These are phyloP conservation scores for Schwanniomyces occidentalis DNA, from an alignment of 805 yeast species.

Conservation along the genomic window DNA sequence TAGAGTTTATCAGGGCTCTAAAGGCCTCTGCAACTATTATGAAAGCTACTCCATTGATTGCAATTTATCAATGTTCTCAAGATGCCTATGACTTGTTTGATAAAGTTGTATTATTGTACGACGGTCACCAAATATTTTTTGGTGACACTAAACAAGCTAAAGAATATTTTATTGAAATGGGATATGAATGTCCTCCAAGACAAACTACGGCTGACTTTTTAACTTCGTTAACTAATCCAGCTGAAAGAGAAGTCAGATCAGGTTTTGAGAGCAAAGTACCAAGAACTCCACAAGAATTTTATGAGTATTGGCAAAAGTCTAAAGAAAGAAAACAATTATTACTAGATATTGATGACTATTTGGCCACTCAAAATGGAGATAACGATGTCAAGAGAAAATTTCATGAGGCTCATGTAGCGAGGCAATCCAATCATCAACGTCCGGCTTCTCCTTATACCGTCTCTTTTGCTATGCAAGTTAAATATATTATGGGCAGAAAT, in stretches of 20 bases:
- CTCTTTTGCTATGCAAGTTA: conserved; percentile 50
- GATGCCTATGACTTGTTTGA: conserved; percentile 50
- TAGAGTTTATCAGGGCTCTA: conserved; percentile 68
- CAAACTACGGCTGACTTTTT: conserved; percentile 69
- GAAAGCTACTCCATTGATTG: conserved; percentile 56
- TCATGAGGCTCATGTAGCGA: conserved; percentile 48
- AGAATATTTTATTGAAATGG: conserved; percentile 58
- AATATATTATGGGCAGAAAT: conserved; percentile 54
- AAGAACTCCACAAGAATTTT: conserved; percentile 56
- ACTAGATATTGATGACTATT: conserved; percentile 43
- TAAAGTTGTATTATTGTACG: conserved; percentile 47
- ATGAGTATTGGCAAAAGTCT: conserved; percentile 58
- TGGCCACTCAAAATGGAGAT: conserved; percentile 28
- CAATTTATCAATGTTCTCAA: conserved; percentile 56
- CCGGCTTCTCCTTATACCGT: conserved; percentile 45
- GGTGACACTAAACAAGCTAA: conserved; percentile 45
- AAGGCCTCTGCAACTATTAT: conserved; percentile 57
- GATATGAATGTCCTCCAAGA: conserved; percentile 60
- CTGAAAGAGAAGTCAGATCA: conserved; percentile 49
- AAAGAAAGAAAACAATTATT: conserved; percentile 46
- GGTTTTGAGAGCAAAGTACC: conserved; percentile 58
- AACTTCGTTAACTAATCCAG: conserved; percentile 69
- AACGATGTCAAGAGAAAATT: conserved; percentile 34
- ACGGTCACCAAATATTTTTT: conserved; percentile 48
- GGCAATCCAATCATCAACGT: conserved; percentile 49